Percentiles rank a stretch among this genome's conserved stretches.
These are phyloP conservation scores for Ogataea corticis DNA, from an alignment of 805 yeast genomes.

Conservation along the genomic window DNA sequence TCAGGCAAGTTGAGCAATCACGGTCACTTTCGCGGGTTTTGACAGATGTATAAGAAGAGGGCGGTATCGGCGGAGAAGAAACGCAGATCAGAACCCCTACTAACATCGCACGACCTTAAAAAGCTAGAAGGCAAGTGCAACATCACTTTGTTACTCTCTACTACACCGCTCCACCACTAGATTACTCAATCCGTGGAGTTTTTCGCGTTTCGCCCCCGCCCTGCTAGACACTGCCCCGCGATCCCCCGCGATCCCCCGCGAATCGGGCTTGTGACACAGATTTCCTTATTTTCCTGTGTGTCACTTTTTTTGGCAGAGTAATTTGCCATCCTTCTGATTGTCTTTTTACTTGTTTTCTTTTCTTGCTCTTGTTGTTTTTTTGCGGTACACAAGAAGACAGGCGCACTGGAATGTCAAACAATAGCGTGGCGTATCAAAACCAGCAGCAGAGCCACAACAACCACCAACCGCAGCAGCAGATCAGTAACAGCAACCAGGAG, in stretches of 20 bases:
- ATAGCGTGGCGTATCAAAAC: constrained; percentile 4
- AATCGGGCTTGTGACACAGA: constrained; percentile 6
- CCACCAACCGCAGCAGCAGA: constrained; percentile 2
- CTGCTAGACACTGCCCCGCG: background rate
- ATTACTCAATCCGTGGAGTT: too few relatives aligned
- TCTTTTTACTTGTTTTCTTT: constrained; percentile 2
- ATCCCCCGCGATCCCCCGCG: background rate
- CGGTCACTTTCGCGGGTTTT: too few relatives aligned
- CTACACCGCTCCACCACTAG: too few relatives aligned
- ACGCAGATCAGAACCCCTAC: too few relatives aligned
- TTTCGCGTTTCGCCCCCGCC: background rate
- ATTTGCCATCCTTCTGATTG: constrained; percentile 2
- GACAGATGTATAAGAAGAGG: too few relatives aligned
- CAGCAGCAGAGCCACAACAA: constrained; percentile 1
- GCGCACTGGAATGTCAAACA: constrained; percentile 1
- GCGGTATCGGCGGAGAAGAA: too few relatives aligned
- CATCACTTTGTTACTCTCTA: too few relatives aligned
- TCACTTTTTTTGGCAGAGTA: background rate
- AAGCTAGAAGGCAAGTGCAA: too few relatives aligned
- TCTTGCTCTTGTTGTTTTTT: background rate
- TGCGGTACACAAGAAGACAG: background rate
- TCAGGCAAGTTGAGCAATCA: too few relatives aligned
- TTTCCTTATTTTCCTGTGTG: background rate
- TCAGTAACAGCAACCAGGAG: constrained; percentile 3
- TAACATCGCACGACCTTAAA: too few relatives aligned